Evolutionary conservation across 2,329 filamentous ascomycete species (phyloP).

Genomic region (Beauveria asiatica): DNA sequence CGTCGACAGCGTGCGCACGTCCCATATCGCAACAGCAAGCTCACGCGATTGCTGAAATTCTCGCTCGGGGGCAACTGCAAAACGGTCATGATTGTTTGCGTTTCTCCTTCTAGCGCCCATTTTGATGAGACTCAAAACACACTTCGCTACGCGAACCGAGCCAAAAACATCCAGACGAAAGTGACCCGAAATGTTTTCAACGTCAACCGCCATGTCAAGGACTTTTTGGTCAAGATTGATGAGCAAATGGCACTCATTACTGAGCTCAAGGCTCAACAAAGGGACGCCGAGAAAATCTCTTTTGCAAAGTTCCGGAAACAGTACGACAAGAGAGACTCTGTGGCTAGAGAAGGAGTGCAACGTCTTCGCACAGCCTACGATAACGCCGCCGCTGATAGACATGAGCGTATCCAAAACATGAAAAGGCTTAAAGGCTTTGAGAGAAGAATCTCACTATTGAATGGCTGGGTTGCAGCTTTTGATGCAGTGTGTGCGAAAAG

Average conservation of each 20-base stretch:
- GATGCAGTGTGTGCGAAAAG: slow-evolving; percentile 69
- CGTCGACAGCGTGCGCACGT: slow-evolving; percentile 86
- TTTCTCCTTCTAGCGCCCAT: slow-evolving; percentile 91
- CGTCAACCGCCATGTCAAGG: slow-evolving; percentile 97
- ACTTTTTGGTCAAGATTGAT: slow-evolving; percentile 98
- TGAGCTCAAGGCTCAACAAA: slow-evolving; percentile 86
- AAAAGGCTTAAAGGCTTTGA: slow-evolving; percentile 77
- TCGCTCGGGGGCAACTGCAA: slow-evolving; percentile 96
- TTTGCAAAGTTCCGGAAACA: slow-evolving; percentile 89
- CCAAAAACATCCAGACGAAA: slow-evolving; percentile 99
- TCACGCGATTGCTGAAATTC: slow-evolving; percentile 92
- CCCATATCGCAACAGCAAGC: slow-evolving; percentile 94
- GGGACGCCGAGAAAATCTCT: slow-evolving; percentile 72
- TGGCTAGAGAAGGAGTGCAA: slow-evolving; percentile 68
- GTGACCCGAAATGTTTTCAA: slow-evolving; percentile 99
- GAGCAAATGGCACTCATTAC: slow-evolving; percentile 97
- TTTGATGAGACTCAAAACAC: slow-evolving; percentile 99
- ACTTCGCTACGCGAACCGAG: slow-evolving; percentile 89
- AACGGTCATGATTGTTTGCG: slow-evolving; percentile 99
- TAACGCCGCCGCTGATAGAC: slow-evolving; percentile 65
- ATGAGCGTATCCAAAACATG: slow-evolving; percentile 71
- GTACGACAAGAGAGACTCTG: slow-evolving; percentile 69
- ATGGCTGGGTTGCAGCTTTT: slow-evolving; percentile 87
- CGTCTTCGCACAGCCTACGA: slow-evolving; percentile 80
- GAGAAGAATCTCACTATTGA: slow-evolving; percentile 76